phyloP scores from a whole-genome alignment of 78 protist genomes.

The Polysphondylium violaceum region DNA sequence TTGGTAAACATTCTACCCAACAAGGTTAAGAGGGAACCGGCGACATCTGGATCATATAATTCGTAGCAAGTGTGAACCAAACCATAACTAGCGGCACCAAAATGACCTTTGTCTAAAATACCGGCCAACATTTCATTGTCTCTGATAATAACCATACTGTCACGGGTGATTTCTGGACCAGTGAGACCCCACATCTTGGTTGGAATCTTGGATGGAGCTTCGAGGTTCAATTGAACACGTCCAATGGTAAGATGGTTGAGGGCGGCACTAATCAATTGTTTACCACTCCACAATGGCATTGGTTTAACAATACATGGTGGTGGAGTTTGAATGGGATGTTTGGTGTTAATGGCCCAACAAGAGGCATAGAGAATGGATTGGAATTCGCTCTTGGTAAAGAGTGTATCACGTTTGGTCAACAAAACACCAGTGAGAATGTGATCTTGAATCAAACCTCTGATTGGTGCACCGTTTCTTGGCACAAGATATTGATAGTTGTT shows the following conservation, averaged over 20 bases:
- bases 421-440: constrained; percentile 96
- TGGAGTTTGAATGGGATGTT: constrained; percentile 71
- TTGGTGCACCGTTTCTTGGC: constrained; percentile 95
- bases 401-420: constrained; percentile 93
- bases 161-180: constrained; percentile 56
- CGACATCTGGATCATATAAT: constrained; percentile 92
- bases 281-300: constrained; percentile 95
- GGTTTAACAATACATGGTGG: constrained; percentile 95
- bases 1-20: constrained; percentile 95
- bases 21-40: constrained; percentile 94
- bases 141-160: constrained; percentile 56
- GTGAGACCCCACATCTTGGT: constrained; percentile 85
- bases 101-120: constrained; percentile 96
- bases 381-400: constrained; percentile 80
- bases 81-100: constrained; percentile 93
- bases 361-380: constrained; percentile 82
- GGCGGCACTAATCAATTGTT: constrained; percentile 93
- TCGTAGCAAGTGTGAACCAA: constrained; percentile 94
- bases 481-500: constrained; percentile 93
- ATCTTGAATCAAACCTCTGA: constrained; percentile 99
- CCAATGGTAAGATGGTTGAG: constrained; percentile 85
- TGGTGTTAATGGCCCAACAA: constrained; percentile 49
- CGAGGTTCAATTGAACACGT: constrained; percentile 64
- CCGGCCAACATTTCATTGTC: constrained; percentile 93
- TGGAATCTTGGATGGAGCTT: constrained; percentile 80